Base-by-base conservation (phyloP, 1,284 basidiomycete genomes). In the Cutaneotrichosporon spelunceum region DNA sequence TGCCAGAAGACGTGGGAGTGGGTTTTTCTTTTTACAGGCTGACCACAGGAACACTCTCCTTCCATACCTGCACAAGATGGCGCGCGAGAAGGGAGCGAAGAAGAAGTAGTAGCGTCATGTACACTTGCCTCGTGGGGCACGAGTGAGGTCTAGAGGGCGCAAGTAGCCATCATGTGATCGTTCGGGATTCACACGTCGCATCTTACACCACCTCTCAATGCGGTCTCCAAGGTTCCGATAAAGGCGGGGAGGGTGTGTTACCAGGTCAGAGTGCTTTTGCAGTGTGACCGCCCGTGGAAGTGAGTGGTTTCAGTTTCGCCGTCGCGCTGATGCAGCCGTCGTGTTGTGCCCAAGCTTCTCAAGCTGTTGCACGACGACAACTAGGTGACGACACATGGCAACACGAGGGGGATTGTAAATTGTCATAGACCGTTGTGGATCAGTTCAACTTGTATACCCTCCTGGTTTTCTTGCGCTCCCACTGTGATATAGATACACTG, bases 1-100 rank as follows among this genome's bases (percentile, higher is more conserved):
- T 58, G 56, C 34, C 29, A 56, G 21, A 42, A 58, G 49, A 60
- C 61, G 9, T 66, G 64, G 64, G 49, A 52, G 61, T 66, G 53
- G 47, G 58, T 61, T 47, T 19, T n/a, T n/a, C n/a, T n/a, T n/a
- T n/a, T n/a, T n/a, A 26, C 19, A 11, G 5, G 39, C 60, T 57
- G 49, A 57, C 42, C 23, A 26, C 33, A 57, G 60, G 14, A 54
- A 57, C 60, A 57, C 56, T 3, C 49, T 62, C 9, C 44, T 57
- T 6, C 56, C 60, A 27, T 57, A 54, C 7, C 60, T 62, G 9
- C 56, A 30, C 44, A 45, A 49, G 24, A 27, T 39, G 23, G 42
- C 52, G 56, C 55, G 44, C 49, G 60, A 57, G 33, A 62, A 62
- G 52, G 56, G 56, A 3, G 49, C 5, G 2, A 36, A 34, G 24